phyloP scores from a whole-genome alignment of 352 stramenopile genomes.

The Paralagenidium karlingii region DNA sequence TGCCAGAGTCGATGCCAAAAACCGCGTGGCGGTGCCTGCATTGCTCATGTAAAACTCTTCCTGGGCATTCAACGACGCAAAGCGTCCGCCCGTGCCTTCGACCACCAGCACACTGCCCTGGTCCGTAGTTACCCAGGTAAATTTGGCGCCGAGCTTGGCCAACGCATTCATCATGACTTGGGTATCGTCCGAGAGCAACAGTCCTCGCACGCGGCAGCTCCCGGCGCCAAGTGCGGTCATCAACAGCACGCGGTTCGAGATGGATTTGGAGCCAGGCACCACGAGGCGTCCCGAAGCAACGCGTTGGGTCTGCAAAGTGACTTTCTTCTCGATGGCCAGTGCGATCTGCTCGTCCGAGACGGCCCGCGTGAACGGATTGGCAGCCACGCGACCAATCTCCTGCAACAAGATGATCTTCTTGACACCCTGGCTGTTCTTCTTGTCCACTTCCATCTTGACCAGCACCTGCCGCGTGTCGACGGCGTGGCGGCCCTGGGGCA shows the following conservation, averaged over 20 bases:
- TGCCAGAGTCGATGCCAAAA: conserved; percentile 87
- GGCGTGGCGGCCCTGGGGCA: conserved; percentile 39
- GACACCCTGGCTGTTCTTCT: conserved; percentile 71
- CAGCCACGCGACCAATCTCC: conserved; percentile 42
- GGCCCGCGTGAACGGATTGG: conserved; percentile 54
- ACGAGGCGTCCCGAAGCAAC: conserved; percentile 42
- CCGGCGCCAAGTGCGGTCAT: conserved; percentile 89
- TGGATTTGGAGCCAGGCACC: conserved; percentile 96
- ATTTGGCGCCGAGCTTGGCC: conserved; percentile 80
- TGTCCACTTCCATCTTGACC: conserved; percentile 81
- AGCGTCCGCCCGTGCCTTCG: conserved; percentile 57
- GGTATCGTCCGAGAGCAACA: conserved; percentile 96
- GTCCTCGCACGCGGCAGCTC: conserved; percentile 70
- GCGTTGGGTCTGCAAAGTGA: conserved; percentile 35
- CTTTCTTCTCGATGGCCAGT: conserved; percentile 63
- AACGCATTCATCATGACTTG: conserved; percentile 96
- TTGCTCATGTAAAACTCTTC: conserved; percentile 81
- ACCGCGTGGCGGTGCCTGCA: conserved; percentile 89
- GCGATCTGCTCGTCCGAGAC: conserved; percentile 64
- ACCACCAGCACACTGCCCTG: conserved; percentile 52
- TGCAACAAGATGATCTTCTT: conserved; percentile 77
- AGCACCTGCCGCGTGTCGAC: conserved; percentile 45
- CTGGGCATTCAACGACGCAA: conserved; percentile 23
- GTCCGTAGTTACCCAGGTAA: conserved; percentile 58
- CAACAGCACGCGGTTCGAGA: conserved; percentile 95